Conservation (phyloP, 768 basidiomycete species). For the Auricularia sp. region DNA sequence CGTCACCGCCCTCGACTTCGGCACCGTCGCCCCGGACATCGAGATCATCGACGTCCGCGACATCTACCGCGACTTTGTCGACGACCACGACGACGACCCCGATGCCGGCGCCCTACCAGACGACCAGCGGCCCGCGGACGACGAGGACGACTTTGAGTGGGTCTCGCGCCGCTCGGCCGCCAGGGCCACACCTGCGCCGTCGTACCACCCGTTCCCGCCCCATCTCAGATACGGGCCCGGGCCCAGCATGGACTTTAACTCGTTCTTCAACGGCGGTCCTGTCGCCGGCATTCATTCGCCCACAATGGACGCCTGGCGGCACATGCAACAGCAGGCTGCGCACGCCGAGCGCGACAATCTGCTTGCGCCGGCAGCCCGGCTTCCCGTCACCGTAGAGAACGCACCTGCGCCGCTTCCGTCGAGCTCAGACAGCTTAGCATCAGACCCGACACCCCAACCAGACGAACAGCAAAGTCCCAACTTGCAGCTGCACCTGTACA, state of each 20-base stretch:
- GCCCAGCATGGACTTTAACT: conserved; percentile 47
- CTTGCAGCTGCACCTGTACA: conserved; percentile 78
- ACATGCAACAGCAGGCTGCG: conserved; percentile 13
- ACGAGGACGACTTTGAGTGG: conserved; percentile 76
- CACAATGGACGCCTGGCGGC: conserved; percentile 34
- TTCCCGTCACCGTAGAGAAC: not conserved
- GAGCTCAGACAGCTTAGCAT: conserved; percentile 3
- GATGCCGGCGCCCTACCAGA: conserved; percentile 26
- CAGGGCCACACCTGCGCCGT: conserved; percentile 37
- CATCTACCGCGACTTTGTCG: conserved; percentile 90
- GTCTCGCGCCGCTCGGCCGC: conserved; percentile 56
- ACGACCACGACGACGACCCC: conserved; percentile 59
- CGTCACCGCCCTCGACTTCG: conserved; percentile 81
- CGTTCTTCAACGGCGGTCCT: conserved; percentile 20
- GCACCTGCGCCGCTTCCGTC: conserved; percentile 4
- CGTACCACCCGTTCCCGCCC: conserved; percentile 45
- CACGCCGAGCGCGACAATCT: not conserved
- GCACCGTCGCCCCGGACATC: conserved; percentile 68
- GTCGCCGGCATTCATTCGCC: conserved; percentile 36
- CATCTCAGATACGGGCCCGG: conserved; percentile 58
- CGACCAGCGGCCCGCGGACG: conserved; percentile 37
- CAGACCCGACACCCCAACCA: conserved; percentile 16
- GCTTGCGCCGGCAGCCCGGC: not conserved
- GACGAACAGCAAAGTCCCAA: conserved; percentile 44
- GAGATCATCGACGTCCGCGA: conserved; percentile 88